Evolutionary conservation across 768 basidiomycete genomes (phyloP).

Genomic region (Russula sp.): DNA sequence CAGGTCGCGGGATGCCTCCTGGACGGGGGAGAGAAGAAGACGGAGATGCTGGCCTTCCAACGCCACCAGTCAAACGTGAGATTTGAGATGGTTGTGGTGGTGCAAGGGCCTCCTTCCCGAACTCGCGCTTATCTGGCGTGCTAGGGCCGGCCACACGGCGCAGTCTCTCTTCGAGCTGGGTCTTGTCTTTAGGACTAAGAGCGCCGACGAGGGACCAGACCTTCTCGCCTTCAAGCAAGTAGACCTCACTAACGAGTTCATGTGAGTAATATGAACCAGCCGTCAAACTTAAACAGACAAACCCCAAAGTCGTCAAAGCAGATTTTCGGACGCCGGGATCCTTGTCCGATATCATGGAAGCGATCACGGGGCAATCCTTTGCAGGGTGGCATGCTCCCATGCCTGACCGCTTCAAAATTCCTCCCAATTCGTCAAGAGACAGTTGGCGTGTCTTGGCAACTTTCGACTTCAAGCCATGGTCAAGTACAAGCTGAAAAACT

Average conservation of each 20-base stretch:
- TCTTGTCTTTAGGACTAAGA: constrained; percentile 80
- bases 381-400: constrained; percentile 72
- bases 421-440: constrained; percentile 71
- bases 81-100: constrained; percentile 41
- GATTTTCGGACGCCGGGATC: constrained; percentile 87
- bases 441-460: constrained; percentile 89
- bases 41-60: constrained; percentile 46
- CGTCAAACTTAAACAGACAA: constrained; percentile 23
- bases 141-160: constrained; percentile 72
- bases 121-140: constrained; percentile 31
- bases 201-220: constrained; percentile 74
- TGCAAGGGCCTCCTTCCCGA: constrained; percentile 33
- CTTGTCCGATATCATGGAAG: constrained; percentile 78
- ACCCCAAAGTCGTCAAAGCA: constrained; percentile 77
- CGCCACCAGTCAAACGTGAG: constrained; percentile 43
- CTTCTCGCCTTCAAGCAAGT: constrained; percentile 75
- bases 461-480: constrained; percentile 84
- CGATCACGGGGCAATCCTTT: constrained; percentile 73
- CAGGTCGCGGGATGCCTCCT: constrained; percentile 41
- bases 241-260: constrained; percentile 55
- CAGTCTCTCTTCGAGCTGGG: constrained; percentile 84
- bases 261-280: constrained; percentile 7
- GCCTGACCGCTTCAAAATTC: constrained; percentile 74
- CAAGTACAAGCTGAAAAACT: constrained; percentile 79
- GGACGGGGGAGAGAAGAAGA: constrained; percentile 32